phyloP scores from a whole-genome alignment of 1,139 yeast species.

The Candida mesenterica region DNA sequence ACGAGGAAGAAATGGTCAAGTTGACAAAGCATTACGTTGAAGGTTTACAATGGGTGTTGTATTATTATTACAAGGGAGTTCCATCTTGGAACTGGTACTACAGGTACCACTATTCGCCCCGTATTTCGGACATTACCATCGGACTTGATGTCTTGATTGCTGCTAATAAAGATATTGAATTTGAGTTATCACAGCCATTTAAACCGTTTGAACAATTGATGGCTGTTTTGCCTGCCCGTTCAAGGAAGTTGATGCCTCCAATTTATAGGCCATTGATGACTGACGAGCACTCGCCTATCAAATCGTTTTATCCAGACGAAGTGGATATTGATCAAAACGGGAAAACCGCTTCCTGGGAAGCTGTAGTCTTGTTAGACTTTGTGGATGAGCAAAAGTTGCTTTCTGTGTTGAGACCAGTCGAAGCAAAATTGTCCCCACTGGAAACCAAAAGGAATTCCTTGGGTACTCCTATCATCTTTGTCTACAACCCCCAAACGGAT shows the following conservation, averaged over 20 bases:
- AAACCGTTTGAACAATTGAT: constrained; percentile 93
- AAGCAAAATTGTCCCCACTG: constrained; percentile 58
- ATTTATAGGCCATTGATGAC: constrained; percentile 82
- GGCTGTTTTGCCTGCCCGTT: constrained; percentile 97
- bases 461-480: constrained; percentile 67
- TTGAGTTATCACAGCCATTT: constrained; percentile 76
- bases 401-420: constrained; percentile 65
- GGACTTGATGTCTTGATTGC: constrained; percentile 59
- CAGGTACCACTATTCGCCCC: constrained; percentile 86
- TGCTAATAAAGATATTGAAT: constrained; percentile 46
- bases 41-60: constrained; percentile 94
- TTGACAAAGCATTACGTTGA: constrained; percentile 84
- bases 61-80: constrained; percentile 84
- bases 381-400: constrained; percentile 80
- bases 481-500: constrained; percentile 75
- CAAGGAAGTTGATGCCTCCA: constrained; percentile 74
- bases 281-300: constrained; percentile 85
- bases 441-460: constrained; percentile 72
- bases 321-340: constrained; percentile 92
- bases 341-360: constrained; percentile 96
- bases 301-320: constrained; percentile 86
- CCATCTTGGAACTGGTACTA: constrained; percentile 96
- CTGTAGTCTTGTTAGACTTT: constrained; percentile 91
- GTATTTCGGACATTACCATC: constrained; percentile 77
- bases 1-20: constrained; percentile 55